Conservation (phyloP, 2,329 filamentous ascomycete species). For the Emergomyces africanus region DNA sequence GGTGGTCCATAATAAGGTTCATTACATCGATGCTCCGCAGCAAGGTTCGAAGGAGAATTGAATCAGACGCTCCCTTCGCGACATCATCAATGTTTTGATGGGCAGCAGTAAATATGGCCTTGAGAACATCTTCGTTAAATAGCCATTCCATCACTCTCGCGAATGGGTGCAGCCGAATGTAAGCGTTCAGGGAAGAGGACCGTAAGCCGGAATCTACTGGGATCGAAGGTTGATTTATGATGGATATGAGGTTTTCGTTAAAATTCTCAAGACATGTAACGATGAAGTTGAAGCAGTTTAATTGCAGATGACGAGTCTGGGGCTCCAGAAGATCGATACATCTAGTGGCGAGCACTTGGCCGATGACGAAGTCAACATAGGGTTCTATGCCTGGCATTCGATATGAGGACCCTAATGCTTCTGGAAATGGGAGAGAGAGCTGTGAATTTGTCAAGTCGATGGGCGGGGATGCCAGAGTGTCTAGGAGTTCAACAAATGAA, state of each 20-base stretch:
- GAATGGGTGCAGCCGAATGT: constrained; percentile 83
- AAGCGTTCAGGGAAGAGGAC: constrained; percentile 58
- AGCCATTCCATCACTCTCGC: constrained; percentile 95
- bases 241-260: constrained; percentile 82
- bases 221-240: constrained; percentile 67
- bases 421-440: constrained; percentile 73
- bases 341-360: constrained; percentile 59
- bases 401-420: constrained; percentile 63
- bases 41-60: constrained; percentile 68
- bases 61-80: constrained; percentile 59
- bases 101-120: constrained; percentile 62
- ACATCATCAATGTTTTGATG: constrained; percentile 65
- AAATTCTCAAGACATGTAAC: constrained; percentile 68
- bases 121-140: constrained; percentile 82
- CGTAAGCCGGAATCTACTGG: constrained; percentile 61
- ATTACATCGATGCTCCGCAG: constrained; percentile 74
- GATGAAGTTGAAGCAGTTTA: constrained; percentile 75
- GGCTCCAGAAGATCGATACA: constrained; percentile 53
- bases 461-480: constrained; percentile 53
- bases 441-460: constrained; percentile 41
- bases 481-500: constrained; percentile 67
- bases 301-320: constrained; percentile 61
- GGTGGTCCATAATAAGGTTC: constrained; percentile 68
- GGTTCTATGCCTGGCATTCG: constrained; percentile 78
- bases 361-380: constrained; percentile 84